Evolutionary conservation across 1,284 basidiomycete species (phyloP).

Genomic region (Phlebopus sp.): DNA sequence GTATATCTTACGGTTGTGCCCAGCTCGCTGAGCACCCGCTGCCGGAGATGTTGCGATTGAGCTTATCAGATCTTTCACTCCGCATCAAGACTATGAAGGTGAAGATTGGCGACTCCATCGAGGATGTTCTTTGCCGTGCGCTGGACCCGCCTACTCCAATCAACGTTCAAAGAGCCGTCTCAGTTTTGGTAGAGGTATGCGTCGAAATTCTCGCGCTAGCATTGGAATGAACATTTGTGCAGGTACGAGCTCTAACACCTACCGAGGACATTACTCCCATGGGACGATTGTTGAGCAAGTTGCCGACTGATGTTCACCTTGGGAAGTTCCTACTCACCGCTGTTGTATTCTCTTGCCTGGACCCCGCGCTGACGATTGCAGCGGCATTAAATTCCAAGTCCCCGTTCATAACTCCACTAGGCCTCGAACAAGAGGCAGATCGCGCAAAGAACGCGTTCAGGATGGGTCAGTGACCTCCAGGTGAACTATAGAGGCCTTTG

Average conservation of each 20-base stretch:
- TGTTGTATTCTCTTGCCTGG: conserved; percentile 85
- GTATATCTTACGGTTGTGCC: conserved; percentile 20
- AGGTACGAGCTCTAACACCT: conserved; percentile 83
- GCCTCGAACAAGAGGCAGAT: conserved; percentile 85
- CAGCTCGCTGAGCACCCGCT: conserved; percentile 91
- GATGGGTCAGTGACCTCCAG: conserved; percentile 48
- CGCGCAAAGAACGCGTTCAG: conserved; percentile 82
- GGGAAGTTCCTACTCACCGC: conserved; percentile 93
- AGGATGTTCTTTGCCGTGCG: conserved; percentile 85
- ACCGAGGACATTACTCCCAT: conserved; percentile 94
- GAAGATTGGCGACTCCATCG: conserved; percentile 83
- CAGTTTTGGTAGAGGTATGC: conserved; percentile 85
- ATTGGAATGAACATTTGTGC: conserved; percentile 9
- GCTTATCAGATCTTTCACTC: conserved; percentile 90
- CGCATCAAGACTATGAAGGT: conserved; percentile 97
- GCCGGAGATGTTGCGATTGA: conserved; percentile 95
- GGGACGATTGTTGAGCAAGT: conserved; percentile 86
- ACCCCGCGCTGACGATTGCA: conserved; percentile 94
- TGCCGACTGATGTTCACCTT: conserved; percentile 96
- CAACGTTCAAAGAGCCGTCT: conserved; percentile 92
- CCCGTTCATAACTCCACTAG: conserved; percentile 89
- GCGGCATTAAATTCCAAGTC: conserved; percentile 92
- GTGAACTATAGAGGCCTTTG: conserved; percentile 1
- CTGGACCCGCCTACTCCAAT: conserved; percentile 86
- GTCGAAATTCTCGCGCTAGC: not conserved